phyloP scores from a whole-genome alignment of 768 basidiomycete genomes.

The Leucosporidium scottii region DNA sequence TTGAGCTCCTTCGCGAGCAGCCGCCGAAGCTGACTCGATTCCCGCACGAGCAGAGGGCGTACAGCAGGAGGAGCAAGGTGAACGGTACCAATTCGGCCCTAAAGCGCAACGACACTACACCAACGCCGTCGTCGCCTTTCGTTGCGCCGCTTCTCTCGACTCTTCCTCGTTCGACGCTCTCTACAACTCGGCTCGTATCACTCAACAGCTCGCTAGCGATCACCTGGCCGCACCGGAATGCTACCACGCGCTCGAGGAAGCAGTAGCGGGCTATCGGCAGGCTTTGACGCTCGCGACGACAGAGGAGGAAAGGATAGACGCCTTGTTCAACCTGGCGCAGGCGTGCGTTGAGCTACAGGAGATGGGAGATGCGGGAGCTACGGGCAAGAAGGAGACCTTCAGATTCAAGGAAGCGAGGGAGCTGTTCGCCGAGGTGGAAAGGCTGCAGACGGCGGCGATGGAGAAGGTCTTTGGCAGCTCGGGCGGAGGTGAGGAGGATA shows the following conservation, averaged over 20 bases:
- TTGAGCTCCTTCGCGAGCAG: not conserved
- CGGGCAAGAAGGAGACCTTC: not conserved
- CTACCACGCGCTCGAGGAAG: constrained; percentile 6
- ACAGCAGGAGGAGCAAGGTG: constrained; percentile 28
- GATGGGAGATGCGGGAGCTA: constrained; percentile 11
- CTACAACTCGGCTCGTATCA: constrained; percentile 27
- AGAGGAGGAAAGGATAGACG: constrained; percentile 17
- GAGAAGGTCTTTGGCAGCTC: constrained; percentile 9
- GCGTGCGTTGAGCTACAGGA: constrained; percentile 14
- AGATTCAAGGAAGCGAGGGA: constrained; percentile 12
- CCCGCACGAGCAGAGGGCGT: constrained; percentile 16
- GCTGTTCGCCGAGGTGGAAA: constrained; percentile 24
- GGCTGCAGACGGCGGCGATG: constrained; percentile 24
- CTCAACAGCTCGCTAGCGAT: constrained; percentile 18
- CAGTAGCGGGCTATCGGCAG: constrained; percentile 10
- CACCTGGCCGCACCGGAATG: constrained; percentile 9
- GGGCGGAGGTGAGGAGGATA: not conserved
- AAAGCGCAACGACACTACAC: constrained; percentile 21
- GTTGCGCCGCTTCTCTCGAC: constrained; percentile 8
- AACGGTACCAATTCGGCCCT: constrained; percentile 20
- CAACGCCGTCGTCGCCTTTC: constrained; percentile 22
- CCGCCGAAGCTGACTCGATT: too few species aligned
- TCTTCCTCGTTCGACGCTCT: constrained; percentile 18
- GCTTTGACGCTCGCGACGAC: constrained; percentile 12
- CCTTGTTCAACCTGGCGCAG: constrained; percentile 27